These are phyloP conservation scores for Sarocladium brachiariae DNA, from an alignment of 2,329 filamentous ascomycete genomes.

Conservation along the genomic window DNA sequence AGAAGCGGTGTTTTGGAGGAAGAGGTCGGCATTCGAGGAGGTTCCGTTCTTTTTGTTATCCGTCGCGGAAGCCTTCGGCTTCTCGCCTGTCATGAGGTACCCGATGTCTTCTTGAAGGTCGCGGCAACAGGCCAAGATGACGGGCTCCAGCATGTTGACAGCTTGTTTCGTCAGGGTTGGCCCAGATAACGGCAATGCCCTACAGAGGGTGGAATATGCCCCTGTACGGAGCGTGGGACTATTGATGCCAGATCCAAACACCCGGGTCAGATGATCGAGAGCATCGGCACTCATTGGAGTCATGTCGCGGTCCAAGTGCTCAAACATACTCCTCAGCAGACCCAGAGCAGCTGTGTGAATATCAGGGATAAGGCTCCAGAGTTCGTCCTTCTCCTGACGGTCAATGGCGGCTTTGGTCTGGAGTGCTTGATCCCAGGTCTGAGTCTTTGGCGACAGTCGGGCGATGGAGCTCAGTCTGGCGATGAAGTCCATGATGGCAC, in stretches of 20 bases:
- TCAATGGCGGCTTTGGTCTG: slow-evolving; percentile 66
- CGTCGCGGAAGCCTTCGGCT: slow-evolving; percentile 22
- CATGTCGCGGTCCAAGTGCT: slow-evolving; percentile 51
- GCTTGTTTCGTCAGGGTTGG: slow-evolving; percentile 59
- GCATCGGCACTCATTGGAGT: slow-evolving; percentile 55
- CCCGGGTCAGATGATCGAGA: slow-evolving; percentile 64
- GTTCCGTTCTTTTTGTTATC: slow-evolving; percentile 33
- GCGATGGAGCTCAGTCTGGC: slow-evolving; percentile 63
- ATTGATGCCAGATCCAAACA: slow-evolving; percentile 55
- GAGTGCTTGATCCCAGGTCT: slow-evolving; percentile 41
- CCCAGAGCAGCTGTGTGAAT: slow-evolving; percentile 67
- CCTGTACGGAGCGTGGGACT: slow-evolving; percentile 49
- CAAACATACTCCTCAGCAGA: slow-evolving; percentile 50
- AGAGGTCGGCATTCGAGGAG: slow-evolving; percentile 63
- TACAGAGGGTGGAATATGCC: slow-evolving; percentile 52
- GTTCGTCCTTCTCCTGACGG: slow-evolving; percentile 72
- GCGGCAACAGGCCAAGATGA: slow-evolving; percentile 64
- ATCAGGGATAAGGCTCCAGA: slow-evolving; percentile 66
- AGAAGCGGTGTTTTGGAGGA: slow-evolving; percentile 43
- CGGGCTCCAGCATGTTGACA: slow-evolving; percentile 52
- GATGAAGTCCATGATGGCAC: slow-evolving; percentile 60
- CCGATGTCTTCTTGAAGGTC: slow-evolving; percentile 59
- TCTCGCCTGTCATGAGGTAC: slow-evolving; percentile 34
- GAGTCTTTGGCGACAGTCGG: slow-evolving; percentile 41
- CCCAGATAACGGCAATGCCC: slow-evolving; percentile 56